Percentiles rank a stretch among this genome's conserved stretches.
Conservation (phyloP, 108 stramenopile species). For the Aurantiochytrium sp. region DNA sequence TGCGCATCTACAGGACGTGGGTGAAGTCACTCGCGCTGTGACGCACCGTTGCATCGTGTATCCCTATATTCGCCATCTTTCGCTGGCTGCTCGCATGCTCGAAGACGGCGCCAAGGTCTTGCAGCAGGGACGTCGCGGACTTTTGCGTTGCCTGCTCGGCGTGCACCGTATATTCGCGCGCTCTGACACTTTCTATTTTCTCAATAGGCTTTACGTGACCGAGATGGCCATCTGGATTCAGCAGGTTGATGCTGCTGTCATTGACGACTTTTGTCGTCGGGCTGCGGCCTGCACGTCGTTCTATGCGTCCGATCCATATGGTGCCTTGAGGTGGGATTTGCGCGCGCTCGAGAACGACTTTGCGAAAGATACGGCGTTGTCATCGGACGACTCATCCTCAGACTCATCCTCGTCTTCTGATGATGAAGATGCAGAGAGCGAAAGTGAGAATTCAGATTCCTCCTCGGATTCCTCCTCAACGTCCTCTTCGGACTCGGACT, state of each 20-base stretch:
- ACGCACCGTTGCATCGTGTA: neutral
- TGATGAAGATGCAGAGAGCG: too few relatives aligned
- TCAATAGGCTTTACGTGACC: slow-evolving; percentile 4
- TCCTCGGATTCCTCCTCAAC: neutral
- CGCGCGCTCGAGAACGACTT: neutral
- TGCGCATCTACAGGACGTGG: neutral
- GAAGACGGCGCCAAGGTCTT: neutral
- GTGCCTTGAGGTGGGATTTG: neutral
- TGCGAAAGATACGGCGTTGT: neutral
- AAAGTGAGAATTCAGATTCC: neutral
- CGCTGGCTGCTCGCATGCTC: neutral
- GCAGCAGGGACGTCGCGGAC: neutral
- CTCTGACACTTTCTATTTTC: neutral
- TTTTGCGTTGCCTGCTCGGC: neutral
- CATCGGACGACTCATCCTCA: too few relatives aligned
- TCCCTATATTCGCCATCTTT: neutral
- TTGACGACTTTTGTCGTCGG: neutral
- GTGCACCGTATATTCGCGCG: slow-evolving; percentile 14
- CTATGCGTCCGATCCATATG: neutral
- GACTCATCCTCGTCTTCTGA: too few relatives aligned
- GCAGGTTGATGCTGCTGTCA: neutral
- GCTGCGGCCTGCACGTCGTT: neutral
- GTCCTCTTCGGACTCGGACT: too few relatives aligned
- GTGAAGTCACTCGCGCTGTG: neutral
- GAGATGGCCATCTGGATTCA: slow-evolving; percentile 6